Conservation (phyloP, 2,329 filamentous ascomycete genomes). For the Penicillium vulpinum region DNA sequence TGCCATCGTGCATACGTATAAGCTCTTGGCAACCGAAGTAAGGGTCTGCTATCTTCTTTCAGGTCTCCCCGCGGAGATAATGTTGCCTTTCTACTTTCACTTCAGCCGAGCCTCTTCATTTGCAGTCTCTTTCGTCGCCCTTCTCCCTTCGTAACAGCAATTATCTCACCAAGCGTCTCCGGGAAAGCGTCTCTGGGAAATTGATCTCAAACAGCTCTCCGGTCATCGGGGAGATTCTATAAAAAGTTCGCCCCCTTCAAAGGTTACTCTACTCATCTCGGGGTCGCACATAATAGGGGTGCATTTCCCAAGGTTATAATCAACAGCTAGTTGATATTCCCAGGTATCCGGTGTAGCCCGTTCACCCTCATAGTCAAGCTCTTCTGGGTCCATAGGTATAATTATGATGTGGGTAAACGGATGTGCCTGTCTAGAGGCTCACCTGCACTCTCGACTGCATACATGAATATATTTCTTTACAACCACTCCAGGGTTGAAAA, state of each 20-base stretch:
- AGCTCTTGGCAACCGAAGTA: background rate
- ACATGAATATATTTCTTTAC: background rate
- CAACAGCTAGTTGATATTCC: background rate
- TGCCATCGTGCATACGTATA: background rate
- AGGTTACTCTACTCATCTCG: background rate
- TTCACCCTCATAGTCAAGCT: constrained; percentile 8
- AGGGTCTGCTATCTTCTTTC: background rate
- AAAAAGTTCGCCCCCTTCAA: background rate
- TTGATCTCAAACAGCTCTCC: background rate
- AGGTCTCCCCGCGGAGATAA: background rate
- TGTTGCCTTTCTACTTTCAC: too few species aligned
- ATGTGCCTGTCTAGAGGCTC: too few species aligned
- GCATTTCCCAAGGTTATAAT: background rate
- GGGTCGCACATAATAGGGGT: constrained; percentile 2
- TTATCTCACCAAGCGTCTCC: background rate
- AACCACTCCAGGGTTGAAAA: too few species aligned
- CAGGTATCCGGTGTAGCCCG: background rate
- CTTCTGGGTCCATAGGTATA: constrained; percentile 5
- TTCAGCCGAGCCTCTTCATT: background rate
- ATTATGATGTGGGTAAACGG: too few species aligned
- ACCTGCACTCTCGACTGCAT: too few species aligned
- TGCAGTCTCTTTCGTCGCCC: background rate
- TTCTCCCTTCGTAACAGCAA: constrained; percentile 1
- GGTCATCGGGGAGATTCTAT: background rate
- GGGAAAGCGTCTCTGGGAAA: too few species aligned